Base-by-base conservation (phyloP, 2,329 filamentous ascomycete species). In the Fusarium tupiense region DNA sequence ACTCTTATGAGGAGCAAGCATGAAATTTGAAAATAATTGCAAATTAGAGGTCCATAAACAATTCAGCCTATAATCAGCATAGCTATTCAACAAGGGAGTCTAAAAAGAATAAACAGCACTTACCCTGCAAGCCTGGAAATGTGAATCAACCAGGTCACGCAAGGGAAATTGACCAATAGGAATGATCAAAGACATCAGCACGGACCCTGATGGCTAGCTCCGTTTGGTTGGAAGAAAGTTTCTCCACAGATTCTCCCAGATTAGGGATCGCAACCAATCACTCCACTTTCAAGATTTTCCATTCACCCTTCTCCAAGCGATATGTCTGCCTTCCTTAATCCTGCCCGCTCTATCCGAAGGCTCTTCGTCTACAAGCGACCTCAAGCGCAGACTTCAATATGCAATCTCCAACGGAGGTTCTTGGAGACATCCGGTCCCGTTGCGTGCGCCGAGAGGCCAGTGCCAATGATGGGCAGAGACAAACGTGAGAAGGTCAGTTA, bases 1-100 rank as follows among this genome's bases (percentile, higher is more conserved):
- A 67, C 61, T 3, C 24, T 67, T 20, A 50, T 24, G 2, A 54
- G 20, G 6, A 54, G 52, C 2, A 54, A n/a, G 8, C 35, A 40
- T 8, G 5, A 54, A 10, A 26, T 54, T 29, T 40, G 7, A 54
- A 22, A 22, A 38, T 4, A 2, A 7, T 2, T 12, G 14, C 4
- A 11, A 16, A 11, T 6, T 16, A 2, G 16, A 44, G 9, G 3
- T 24, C 5, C 1, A 11, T 24, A 16, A 11, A 24, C 1, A 10
- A 44, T 8, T 26, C 10, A 26, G n/a, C 10, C 14, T 12, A 22
- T 22, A 3, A 8, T 6, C 3, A 6, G 14, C 0, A 17, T 12
- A 6, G 8, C 5, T 16, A 38, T 24, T 10, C 1, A 24, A 52
- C 8, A 35, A 52, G 49, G 8, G 0, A 20, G 12, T 14, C 24